Percentiles rank a stretch among this genome's conserved stretches.
Conservation (phyloP, 2,329 filamentous ascomycete species). For the Allantophomopsis cytisporea region DNA sequence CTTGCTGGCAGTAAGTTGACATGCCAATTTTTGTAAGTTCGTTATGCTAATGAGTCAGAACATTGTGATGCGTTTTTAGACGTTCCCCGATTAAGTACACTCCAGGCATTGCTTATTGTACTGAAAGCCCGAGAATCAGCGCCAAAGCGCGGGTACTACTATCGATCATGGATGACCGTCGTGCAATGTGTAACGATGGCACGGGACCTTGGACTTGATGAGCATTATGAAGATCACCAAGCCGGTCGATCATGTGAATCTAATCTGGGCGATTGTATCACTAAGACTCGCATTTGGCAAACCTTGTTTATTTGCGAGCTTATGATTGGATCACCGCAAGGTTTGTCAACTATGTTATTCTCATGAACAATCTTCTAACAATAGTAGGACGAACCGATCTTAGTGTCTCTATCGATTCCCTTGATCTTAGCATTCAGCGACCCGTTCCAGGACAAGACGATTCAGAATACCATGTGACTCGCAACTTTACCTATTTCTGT, state of each 20-base stretch:
- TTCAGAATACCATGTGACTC: constrained; percentile 62
- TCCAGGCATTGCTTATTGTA: constrained; percentile 78
- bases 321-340: constrained; percentile 90
- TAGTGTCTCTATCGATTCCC: constrained; percentile 57
- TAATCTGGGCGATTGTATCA: constrained; percentile 59
- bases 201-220: constrained; percentile 79
- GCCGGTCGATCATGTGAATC: constrained; percentile 58
- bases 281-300: constrained; percentile 85
- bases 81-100: constrained; percentile 75
- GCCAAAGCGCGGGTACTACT: constrained; percentile 90
- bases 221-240: constrained; percentile 71
- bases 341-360: constrained; percentile 25
- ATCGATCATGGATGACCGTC: constrained; percentile 91
- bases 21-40: background rate
- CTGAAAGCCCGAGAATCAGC: constrained; percentile 86
- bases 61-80: constrained; percentile 93
- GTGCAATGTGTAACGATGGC: constrained; percentile 89
- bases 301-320: constrained; percentile 73
- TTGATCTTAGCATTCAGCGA: constrained; percentile 58
- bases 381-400: constrained; percentile 61
- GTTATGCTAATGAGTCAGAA: constrained; percentile 30
- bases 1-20: constrained; percentile 61
- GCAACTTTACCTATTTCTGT: constrained; percentile 73
- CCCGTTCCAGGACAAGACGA: constrained; percentile 56
- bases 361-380: constrained; percentile 7